Percentiles rank a stretch among this genome's conserved stretches.
These are phyloP conservation scores for Colletotrichum tanaceti DNA, from an alignment of 2,329 filamentous ascomycete species.

Conservation along the genomic window DNA sequence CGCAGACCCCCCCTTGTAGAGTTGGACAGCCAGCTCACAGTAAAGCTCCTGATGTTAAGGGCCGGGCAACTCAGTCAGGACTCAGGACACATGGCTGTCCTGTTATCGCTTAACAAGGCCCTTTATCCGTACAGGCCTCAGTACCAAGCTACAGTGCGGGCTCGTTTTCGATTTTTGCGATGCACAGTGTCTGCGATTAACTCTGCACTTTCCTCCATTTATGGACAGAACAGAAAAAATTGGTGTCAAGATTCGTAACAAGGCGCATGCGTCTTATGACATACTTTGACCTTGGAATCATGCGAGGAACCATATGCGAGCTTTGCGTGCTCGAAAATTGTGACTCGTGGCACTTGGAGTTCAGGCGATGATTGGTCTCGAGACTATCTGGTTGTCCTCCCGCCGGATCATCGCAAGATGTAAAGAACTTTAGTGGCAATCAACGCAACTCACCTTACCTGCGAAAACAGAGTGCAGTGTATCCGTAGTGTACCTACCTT, in stretches of 20 bases:
- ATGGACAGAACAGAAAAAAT: conserved; percentile 9
- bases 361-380: conserved; percentile 10
- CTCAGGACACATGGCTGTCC: conserved; percentile 16
- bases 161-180: background rate
- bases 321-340: background rate
- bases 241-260: conserved; percentile 26
- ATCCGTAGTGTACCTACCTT: too few species aligned
- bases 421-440: background rate
- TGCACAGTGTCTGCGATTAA: conserved; percentile 31
- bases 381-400: conserved; percentile 14
- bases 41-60: conserved; percentile 38
- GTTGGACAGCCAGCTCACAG: conserved; percentile 29
- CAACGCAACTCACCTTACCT: background rate
- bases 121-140: conserved; percentile 1
- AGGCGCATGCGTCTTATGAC: conserved; percentile 22
- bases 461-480: too few species aligned
- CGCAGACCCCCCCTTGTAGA: conserved; percentile 39
- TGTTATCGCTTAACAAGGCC: background rate
- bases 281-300: conserved; percentile 11
- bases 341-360: conserved; percentile 15
- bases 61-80: conserved; percentile 14
- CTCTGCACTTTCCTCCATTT: conserved; percentile 31
- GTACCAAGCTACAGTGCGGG: conserved; percentile 24
- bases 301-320: conserved; percentile 11
- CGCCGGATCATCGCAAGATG: conserved; percentile 22